Evolutionary conservation across 2,329 filamentous ascomycete species (phyloP), one percentile per base, ranked within the genome.

Genomic region (Fusarium nanum): DNA sequence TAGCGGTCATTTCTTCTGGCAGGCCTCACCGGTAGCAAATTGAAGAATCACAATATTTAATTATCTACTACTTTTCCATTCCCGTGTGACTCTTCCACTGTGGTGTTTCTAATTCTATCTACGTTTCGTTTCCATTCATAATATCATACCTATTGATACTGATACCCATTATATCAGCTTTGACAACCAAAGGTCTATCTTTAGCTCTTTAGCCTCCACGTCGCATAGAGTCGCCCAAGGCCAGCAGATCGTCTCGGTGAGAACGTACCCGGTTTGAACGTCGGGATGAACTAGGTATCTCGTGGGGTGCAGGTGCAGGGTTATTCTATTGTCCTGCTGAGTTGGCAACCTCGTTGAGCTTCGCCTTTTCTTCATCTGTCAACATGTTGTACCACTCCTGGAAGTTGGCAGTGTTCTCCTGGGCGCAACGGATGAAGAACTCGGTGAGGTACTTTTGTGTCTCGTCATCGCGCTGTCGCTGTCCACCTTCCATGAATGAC

Each of bases 371-470:
- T 23, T 86, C 84, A 7, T 85, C 83, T n/a, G 80, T 84, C 45
- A 89, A 77, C 79, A 85, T 80, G 60, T 79, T 81, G 74, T 87
- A 89, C 86, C 87, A 89, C 18, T 84, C 80, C 73, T 85, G 82
- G 78, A 89, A 89, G 60, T 82, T 83, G 54, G 84, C 84, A 46
- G 85, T 80, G 70, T 89, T 86, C 62, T 89, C 87, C n/a, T 81
- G 83, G 13, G 84, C 86, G 12, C 86, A 86, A 14, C 79, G 77
- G 50, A 90, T 78, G 82, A 98, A 98, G 82, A 97, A 98, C 16
- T 94, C 89, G 2, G 89, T 86, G 48, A 98, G 83, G 78, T 93
- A 97, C 6, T 87, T 88, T 78, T 97, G 93, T 10, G 94, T 97
- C 84, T 97, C 94, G 76, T 98, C 93, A 77, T 98, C 95, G 34